phyloP scores from a whole-genome alignment of 2,329 filamentous ascomycete species.

The Ophiostoma tasmaniense region DNA sequence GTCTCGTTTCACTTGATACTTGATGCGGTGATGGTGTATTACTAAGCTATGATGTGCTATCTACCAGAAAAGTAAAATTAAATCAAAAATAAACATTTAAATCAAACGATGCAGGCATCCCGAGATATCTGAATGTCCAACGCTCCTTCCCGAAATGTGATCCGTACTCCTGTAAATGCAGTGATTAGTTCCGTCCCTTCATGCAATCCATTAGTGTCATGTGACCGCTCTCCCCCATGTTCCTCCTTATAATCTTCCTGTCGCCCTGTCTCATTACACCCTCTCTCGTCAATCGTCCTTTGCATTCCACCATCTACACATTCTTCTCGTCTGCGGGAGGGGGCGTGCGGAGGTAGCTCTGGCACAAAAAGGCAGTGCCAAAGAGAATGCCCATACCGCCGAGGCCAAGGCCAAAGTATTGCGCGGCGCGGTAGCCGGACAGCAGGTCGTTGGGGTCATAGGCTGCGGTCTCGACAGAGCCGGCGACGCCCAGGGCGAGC shows the following conservation, averaged over 20 bases:
- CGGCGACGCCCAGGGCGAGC: slow-evolving; percentile 56
- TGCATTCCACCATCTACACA: background rate
- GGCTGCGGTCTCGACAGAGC: slow-evolving; percentile 47
- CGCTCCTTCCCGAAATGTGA: background rate
- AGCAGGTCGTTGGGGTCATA: slow-evolving; percentile 25
- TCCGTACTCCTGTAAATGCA: background rate
- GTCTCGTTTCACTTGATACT: background rate
- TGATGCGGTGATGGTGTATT: background rate
- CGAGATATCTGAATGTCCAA: background rate
- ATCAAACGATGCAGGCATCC: background rate
- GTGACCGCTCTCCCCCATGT: background rate
- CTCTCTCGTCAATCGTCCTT: background rate
- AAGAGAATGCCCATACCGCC: slow-evolving; percentile 30
- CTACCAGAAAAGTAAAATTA: background rate
- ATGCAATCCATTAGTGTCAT: background rate
- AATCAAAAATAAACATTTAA: background rate
- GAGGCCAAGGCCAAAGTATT: slow-evolving; percentile 37
- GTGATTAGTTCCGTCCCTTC: background rate
- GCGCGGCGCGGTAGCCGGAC: slow-evolving; percentile 30
- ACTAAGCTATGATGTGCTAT: slow-evolving; percentile 1
- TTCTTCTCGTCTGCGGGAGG: background rate
- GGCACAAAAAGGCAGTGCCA: slow-evolving; percentile 26
- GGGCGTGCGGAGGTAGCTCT: slow-evolving; percentile 18
- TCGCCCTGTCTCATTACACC: background rate
- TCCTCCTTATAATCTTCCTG: background rate